Evolutionary conservation across 2,329 filamentous ascomycete species (phyloP).

Genomic region (Aspergillus sojae): DNA sequence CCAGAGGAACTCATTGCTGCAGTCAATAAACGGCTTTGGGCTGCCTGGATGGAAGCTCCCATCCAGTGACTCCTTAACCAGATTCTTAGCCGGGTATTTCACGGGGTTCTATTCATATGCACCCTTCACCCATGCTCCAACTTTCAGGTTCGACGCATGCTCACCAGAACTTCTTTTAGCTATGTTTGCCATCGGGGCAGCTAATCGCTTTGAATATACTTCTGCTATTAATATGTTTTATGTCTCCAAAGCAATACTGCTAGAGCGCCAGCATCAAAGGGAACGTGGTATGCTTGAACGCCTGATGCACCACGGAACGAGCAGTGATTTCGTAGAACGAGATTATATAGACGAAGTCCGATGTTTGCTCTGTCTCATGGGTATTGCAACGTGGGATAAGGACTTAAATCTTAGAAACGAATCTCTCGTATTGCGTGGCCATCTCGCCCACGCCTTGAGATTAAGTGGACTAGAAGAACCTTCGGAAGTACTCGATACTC

Average conservation of each 20-base stretch:
- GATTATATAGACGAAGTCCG: conserved; percentile 9
- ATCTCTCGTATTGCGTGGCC: not conserved
- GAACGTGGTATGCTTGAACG: not conserved
- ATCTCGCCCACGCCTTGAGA: conserved; percentile 5
- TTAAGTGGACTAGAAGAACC: not conserved
- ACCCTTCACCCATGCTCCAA: conserved; percentile 10
- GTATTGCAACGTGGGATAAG: conserved; percentile 7
- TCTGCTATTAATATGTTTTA: conserved; percentile 2
- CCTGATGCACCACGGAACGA: not conserved
- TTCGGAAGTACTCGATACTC: not conserved
- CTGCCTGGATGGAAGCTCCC: not conserved
- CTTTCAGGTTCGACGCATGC: conserved; percentile 7
- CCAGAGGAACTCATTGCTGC: not conserved
- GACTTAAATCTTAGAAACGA: conserved; percentile 4
- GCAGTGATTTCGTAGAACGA: not conserved
- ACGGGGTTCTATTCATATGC: conserved; percentile 11
- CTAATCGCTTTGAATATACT: not conserved
- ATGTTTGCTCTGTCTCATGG: conserved; percentile 7
- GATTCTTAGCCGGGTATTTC: conserved; percentile 11
- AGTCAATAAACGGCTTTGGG: not conserved
- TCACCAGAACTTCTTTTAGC: conserved; percentile 8
- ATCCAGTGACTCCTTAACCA: conserved; percentile 6
- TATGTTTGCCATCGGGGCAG: conserved; percentile 9
- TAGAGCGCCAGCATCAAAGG: not conserved
- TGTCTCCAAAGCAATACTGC: conserved; percentile 2